Evolutionary conservation across 768 basidiomycete genomes (phyloP).

Genomic region (Punctularia strigosozonata): DNA sequence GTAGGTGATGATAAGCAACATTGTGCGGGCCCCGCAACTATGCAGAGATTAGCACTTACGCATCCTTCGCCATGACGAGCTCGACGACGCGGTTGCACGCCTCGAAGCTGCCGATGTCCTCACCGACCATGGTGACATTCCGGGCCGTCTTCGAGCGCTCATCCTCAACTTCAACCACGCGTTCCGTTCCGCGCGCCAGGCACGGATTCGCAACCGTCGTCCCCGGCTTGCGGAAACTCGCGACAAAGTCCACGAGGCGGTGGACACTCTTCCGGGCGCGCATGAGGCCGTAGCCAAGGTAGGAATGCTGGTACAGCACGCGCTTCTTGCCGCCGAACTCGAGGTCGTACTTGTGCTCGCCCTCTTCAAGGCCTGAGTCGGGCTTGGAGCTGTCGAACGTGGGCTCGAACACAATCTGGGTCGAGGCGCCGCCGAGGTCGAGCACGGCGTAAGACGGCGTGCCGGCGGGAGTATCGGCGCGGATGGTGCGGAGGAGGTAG

Average conservation of each 20-base stretch:
- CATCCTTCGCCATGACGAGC: conserved; percentile 90
- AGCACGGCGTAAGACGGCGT: conserved; percentile 75
- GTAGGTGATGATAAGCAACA: conserved; percentile 1
- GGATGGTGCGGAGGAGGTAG: conserved; percentile 73
- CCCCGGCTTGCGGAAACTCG: conserved; percentile 27
- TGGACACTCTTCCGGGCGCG: conserved; percentile 76
- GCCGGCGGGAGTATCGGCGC: conserved; percentile 32
- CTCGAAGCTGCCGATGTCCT: conserved; percentile 71
- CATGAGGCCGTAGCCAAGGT: conserved; percentile 95
- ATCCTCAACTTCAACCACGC: conserved; percentile 53
- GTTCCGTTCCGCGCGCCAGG: conserved; percentile 51
- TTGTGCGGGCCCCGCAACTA: neutral
- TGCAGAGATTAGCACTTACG: conserved; percentile 38
- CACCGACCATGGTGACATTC: conserved; percentile 81
- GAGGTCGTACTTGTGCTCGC: conserved; percentile 88
- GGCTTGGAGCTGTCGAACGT: conserved; percentile 32
- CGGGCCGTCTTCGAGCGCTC: conserved; percentile 24
- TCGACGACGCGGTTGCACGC: conserved; percentile 77
- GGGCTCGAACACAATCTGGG: conserved; percentile 96
- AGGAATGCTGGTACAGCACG: conserved; percentile 93
- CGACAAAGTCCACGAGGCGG: conserved; percentile 82
- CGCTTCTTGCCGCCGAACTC: conserved; percentile 58
- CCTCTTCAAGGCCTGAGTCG: conserved; percentile 42
- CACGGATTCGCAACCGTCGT: conserved; percentile 67
- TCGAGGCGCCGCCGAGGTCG: conserved; percentile 93